Percentiles rank a stretch among this genome's conserved stretches.
phyloP scores from a whole-genome alignment of 1,139 yeast genomes.

The Candida frijolesensis region DNA sequence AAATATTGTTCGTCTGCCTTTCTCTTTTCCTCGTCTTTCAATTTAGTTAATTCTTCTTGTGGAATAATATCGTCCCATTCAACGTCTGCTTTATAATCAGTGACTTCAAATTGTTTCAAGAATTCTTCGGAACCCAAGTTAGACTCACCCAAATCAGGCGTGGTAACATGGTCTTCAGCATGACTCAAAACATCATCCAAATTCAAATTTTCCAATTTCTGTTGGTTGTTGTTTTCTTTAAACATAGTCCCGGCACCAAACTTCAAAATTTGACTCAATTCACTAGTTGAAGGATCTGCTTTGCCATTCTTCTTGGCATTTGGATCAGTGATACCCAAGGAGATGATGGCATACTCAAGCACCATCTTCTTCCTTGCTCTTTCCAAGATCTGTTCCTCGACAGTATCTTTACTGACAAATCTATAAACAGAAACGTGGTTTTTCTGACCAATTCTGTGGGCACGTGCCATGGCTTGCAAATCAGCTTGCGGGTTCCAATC shows the following conservation, averaged over 20 bases:
- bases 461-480: slow-evolving; percentile 99
- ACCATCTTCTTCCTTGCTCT: slow-evolving; percentile 98
- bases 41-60: slow-evolving; percentile 82
- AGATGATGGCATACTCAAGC: slow-evolving; percentile 94
- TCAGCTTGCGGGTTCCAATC: slow-evolving; percentile 99
- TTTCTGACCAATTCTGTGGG: slow-evolving; percentile 98
- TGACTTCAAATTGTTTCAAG: slow-evolving; percentile 94
- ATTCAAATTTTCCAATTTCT: slow-evolving; percentile 92
- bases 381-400: slow-evolving; percentile 95
- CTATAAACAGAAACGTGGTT: slow-evolving; percentile 97
- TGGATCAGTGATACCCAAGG: slow-evolving; percentile 90
- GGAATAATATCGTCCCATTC: slow-evolving; percentile 99
- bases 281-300: slow-evolving; percentile 78
- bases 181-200: slow-evolving; percentile 94
- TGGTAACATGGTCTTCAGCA: slow-evolving; percentile 96
- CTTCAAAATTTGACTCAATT: slow-evolving; percentile 87
- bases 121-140: slow-evolving; percentile 98
- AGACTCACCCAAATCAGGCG: slow-evolving; percentile 95
- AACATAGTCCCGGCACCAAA: slow-evolving; percentile 99
- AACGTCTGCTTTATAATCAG: slow-evolving; percentile 97
- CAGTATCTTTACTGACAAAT: slow-evolving; percentile 95
- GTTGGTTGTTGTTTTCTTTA: slow-evolving; percentile 87
- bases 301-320: slow-evolving; percentile 40
- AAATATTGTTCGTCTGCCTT: slow-evolving; percentile 83
- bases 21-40: slow-evolving; percentile 89